Conservation (phyloP, 2,329 filamentous ascomycete genomes). For the Botrytis byssoidea region DNA sequence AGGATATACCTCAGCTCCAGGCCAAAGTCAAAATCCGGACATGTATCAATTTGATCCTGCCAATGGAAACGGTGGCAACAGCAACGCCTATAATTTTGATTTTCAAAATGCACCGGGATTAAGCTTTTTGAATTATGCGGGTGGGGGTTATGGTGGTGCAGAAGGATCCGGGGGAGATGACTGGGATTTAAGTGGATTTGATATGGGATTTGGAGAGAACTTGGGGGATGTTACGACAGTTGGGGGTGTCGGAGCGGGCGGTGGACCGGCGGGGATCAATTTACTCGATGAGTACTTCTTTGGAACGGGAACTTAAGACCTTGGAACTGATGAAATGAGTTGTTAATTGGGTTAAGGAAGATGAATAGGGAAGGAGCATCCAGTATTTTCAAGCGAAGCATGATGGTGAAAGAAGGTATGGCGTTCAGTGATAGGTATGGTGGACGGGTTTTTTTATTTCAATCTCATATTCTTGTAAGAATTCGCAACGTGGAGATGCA, state of each 20-base stretch:
- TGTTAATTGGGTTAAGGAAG: background rate
- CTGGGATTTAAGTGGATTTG: constrained; percentile 19
- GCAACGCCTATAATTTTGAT: constrained; percentile 10
- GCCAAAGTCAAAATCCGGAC: constrained; percentile 21
- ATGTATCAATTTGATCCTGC: constrained; percentile 26
- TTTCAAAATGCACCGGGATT: constrained; percentile 33
- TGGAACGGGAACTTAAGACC: constrained; percentile 41
- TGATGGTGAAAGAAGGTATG: background rate
- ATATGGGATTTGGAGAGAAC: constrained; percentile 29
- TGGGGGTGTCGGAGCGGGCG: constrained; percentile 34
- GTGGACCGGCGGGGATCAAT: constrained; percentile 39
- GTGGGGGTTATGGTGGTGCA: constrained; percentile 24
- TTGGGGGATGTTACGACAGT: constrained; percentile 29
- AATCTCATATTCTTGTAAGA: background rate
- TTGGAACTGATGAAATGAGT: background rate
- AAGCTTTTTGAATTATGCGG: constrained; percentile 33
- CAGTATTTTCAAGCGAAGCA: background rate
- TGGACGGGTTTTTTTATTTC: no score
- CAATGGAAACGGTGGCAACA: background rate
- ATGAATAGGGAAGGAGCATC: background rate
- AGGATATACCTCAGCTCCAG: background rate
- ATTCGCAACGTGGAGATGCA: background rate
- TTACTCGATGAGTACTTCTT: constrained; percentile 57
- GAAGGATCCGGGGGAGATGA: constrained; percentile 25
- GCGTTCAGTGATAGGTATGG: background rate